Percentiles rank a stretch among this genome's conserved stretches.
Evolutionary conservation across 495 filamentous ascomycete species (phyloP).

Genomic region (Penicillium chermesinum): DNA sequence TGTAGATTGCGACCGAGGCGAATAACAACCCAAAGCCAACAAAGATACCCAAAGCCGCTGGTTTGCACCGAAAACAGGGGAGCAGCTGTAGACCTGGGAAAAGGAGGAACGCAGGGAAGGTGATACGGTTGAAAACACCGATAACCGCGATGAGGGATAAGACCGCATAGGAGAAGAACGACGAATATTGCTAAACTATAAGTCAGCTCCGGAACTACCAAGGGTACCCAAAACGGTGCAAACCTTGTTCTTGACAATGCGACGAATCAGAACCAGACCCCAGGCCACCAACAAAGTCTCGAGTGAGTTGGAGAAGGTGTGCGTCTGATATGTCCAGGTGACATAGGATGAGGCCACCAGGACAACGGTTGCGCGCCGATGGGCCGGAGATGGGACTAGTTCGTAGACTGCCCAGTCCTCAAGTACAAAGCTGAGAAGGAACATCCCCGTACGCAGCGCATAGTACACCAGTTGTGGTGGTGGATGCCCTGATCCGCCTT

Average conservation of each 20-base stretch:
- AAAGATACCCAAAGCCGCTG: constrained; percentile 60
- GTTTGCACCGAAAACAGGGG: constrained; percentile 78
- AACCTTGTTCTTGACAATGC: constrained; percentile 75
- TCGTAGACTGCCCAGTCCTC: constrained; percentile 98
- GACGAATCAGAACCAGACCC: constrained; percentile 83
- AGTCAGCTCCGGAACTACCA: constrained; percentile 4
- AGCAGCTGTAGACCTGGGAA: constrained; percentile 75
- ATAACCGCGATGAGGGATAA: constrained; percentile 77
- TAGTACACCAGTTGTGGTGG: constrained; percentile 80
- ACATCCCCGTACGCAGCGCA: constrained; percentile 81
- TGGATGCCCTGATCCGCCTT: constrained; percentile 47
- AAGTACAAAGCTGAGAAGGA: constrained; percentile 86
- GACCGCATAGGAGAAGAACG: constrained; percentile 65
- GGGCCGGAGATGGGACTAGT: constrained; percentile 66
- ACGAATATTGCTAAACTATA: constrained; percentile 59
- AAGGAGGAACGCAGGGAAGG: constrained; percentile 86
- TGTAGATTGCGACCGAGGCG: constrained; percentile 62
- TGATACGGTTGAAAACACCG: constrained; percentile 92
- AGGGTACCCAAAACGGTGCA: constrained; percentile 9
- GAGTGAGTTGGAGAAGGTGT: constrained; percentile 97
- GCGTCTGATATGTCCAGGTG: constrained; percentile 97
- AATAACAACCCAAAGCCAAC: constrained; percentile 56
- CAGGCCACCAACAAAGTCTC: constrained; percentile 89
- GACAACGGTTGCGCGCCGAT: constrained; percentile 66
- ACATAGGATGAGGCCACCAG: constrained; percentile 93